Percentiles rank a stretch among this genome's conserved stretches.
phyloP scores from a whole-genome alignment of 2,329 filamentous ascomycete genomes.

The Phialophora verrucosa region DNA sequence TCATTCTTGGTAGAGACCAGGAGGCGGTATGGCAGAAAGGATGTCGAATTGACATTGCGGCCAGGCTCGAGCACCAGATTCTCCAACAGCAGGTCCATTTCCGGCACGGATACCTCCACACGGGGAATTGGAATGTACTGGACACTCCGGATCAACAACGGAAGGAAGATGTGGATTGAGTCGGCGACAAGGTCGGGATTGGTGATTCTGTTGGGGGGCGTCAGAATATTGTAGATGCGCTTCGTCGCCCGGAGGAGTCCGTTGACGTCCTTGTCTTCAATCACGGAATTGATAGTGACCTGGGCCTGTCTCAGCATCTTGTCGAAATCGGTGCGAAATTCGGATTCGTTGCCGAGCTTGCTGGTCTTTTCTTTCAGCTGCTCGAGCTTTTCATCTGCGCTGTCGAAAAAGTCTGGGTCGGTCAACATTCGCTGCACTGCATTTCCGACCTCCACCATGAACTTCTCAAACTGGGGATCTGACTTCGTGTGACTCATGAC shows the following conservation, averaged over 20 bases:
- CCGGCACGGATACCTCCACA: slow-evolving; percentile 82
- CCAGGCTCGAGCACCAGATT: slow-evolving; percentile 91
- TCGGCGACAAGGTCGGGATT: slow-evolving; percentile 78
- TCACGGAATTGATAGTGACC: slow-evolving; percentile 69
- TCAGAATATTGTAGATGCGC: slow-evolving; percentile 73
- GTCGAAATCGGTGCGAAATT: slow-evolving; percentile 74
- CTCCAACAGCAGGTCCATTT: slow-evolving; percentile 83
- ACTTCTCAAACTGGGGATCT: slow-evolving; percentile 80
- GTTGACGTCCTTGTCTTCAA: slow-evolving; percentile 73
- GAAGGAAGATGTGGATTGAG: slow-evolving; percentile 78
- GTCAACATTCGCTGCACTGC: slow-evolving; percentile 81
- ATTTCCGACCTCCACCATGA: slow-evolving; percentile 74
- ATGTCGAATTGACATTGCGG: slow-evolving; percentile 79
- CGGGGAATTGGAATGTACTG: slow-evolving; percentile 90
- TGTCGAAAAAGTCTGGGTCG: slow-evolving; percentile 83
- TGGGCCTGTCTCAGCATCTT: slow-evolving; percentile 72
- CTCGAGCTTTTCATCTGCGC: slow-evolving; percentile 69
- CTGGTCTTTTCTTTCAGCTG: slow-evolving; percentile 63
- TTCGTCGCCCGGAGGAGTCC: slow-evolving; percentile 70
- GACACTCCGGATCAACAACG: slow-evolving; percentile 74
- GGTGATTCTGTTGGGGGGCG: slow-evolving; percentile 65
- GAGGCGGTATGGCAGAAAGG: slow-evolving; percentile 85
- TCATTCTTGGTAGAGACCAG: slow-evolving; percentile 85
- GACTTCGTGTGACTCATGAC: slow-evolving; percentile 75
- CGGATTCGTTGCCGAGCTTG: slow-evolving; percentile 67